Evolutionary conservation across 2,329 filamentous ascomycete genomes (phyloP).

Genomic region (Arthrobotrys megalospora): DNA sequence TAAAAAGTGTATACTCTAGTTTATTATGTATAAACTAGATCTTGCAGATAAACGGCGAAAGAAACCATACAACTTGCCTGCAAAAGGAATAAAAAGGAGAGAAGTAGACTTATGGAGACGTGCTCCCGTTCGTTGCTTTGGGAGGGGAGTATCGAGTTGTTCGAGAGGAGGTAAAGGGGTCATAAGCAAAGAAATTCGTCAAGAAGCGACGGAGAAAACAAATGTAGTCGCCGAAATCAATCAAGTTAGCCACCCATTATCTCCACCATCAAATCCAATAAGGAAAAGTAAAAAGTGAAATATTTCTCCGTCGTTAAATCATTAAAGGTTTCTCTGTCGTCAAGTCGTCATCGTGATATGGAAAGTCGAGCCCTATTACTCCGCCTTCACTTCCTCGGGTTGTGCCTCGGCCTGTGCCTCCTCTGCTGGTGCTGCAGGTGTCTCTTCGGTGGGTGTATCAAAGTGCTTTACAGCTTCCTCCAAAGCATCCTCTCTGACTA

Average conservation of each 20-base stretch:
- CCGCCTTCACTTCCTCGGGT: background rate
- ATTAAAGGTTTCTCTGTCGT: constrained; percentile 33
- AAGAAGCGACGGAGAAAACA: constrained; percentile 4
- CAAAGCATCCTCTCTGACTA: constrained; percentile 48
- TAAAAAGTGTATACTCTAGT: constrained; percentile 16
- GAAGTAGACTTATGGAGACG: background rate
- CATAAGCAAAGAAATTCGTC: constrained; percentile 26
- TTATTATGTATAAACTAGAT: constrained; percentile 5
- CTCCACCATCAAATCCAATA: constrained; percentile 15
- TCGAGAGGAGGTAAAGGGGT: background rate
- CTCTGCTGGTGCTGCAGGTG: constrained; percentile 9
- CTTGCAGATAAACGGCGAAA: background rate
- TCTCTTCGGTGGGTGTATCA: constrained; percentile 13
- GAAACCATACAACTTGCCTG: constrained; percentile 7
- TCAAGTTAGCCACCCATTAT: constrained; percentile 28
- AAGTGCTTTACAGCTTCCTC: constrained; percentile 47
- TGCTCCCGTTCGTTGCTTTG: background rate
- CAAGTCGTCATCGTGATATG: constrained; percentile 7
- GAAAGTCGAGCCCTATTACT: background rate
- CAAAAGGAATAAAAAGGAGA: constrained; percentile 1
- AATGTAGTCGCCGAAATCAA: background rate
- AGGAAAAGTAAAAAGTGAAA: constrained; percentile 6
- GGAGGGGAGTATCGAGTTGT: background rate
- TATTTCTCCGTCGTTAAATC: constrained; percentile 11
- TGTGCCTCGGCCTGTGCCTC: constrained; percentile 7